A percentile compares a stretch with the other conserved stretches of the same genome.
phyloP scores from a whole-genome alignment of 495 filamentous ascomycete species.

The Polyplosphaeria fusca region DNA sequence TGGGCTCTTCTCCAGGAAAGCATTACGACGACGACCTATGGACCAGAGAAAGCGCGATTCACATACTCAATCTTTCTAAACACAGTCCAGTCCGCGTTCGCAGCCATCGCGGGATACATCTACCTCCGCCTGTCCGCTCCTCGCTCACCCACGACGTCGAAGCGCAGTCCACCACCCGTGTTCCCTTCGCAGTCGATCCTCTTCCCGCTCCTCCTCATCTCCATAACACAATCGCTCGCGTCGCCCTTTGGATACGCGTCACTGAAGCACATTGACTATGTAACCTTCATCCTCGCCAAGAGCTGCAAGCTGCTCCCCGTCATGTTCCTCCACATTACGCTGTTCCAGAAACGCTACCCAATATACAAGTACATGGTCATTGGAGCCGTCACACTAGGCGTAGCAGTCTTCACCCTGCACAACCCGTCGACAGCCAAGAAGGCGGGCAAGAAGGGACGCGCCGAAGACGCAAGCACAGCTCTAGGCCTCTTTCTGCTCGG shows the following conservation, averaged over 20 bases:
- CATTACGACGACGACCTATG: constrained; percentile 92
- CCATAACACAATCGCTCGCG: constrained; percentile 80
- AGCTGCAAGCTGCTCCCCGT: constrained; percentile 96
- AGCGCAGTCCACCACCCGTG: constrained; percentile 56
- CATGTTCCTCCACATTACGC: constrained; percentile 90
- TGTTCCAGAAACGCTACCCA: constrained; percentile 88
- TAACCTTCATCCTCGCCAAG: constrained; percentile 97
- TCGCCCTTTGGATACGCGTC: constrained; percentile 93
- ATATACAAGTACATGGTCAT: constrained; percentile 97
- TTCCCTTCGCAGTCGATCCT: constrained; percentile 74
- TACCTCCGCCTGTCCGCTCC: constrained; percentile 74
- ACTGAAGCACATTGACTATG: constrained; percentile 94
- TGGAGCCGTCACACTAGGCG: constrained; percentile 80
- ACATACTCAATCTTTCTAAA: constrained; percentile 92
- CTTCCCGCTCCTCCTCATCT: constrained; percentile 76
- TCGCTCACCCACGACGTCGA: constrained; percentile 35
- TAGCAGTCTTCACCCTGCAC: constrained; percentile 90
- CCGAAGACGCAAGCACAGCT: constrained; percentile 45
- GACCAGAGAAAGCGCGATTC: constrained; percentile 61
- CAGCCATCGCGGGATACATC: constrained; percentile 70
- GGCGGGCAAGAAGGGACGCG: constrained; percentile 45
- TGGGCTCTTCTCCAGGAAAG: constrained; percentile 97
- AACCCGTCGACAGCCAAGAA: constrained; percentile 72
- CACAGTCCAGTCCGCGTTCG: constrained; percentile 91
- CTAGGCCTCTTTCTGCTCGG: constrained; percentile 82